Percentiles rank a stretch among this genome's conserved stretches.
These are phyloP conservation scores for Hymenoscyphus albidus DNA, from an alignment of 2,329 filamentous ascomycete genomes.

Conservation along the genomic window DNA sequence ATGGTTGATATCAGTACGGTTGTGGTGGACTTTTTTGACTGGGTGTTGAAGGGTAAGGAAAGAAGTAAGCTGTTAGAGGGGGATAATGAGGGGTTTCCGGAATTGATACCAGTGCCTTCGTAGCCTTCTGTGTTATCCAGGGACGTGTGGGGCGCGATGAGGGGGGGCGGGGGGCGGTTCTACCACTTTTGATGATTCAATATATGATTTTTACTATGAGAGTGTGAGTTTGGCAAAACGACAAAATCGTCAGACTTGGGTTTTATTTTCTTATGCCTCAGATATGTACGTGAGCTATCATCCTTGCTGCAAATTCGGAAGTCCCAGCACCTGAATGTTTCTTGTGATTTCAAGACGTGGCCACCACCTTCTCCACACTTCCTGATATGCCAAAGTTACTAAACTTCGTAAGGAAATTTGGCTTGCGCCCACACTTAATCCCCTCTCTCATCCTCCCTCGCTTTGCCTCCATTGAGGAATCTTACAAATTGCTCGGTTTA, in stretches of 20 bases:
- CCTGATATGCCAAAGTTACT: background rate
- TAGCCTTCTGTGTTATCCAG: background rate
- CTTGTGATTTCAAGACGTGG: background rate
- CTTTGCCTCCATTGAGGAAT: background rate
- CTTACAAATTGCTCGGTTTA: background rate
- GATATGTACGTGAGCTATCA: too few species aligned
- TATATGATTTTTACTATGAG: too few species aligned
- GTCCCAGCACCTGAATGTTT: background rate
- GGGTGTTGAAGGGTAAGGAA: slow-evolving; percentile 1
- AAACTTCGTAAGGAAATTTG: background rate
- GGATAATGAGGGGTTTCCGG: slow-evolving; percentile 1
- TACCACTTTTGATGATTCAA: too few species aligned
- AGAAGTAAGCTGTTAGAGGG: slow-evolving; percentile 1
- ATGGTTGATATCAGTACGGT: background rate
- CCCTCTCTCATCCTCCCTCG: background rate
- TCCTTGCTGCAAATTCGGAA: background rate
- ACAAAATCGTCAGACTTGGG: too few species aligned
- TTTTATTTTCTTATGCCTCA: too few species aligned
- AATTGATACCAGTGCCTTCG: background rate
- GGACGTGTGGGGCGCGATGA: background rate
- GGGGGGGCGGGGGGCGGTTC: too few species aligned
- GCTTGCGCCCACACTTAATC: background rate
- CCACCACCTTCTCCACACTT: background rate
- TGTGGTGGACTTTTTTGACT: slow-evolving; percentile 1
- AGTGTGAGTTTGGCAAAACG: too few species aligned